These are phyloP conservation scores for Chenopodium quinoa DNA, from an alignment of 148 eudicot genomes.

Conservation along the genomic window DNA sequence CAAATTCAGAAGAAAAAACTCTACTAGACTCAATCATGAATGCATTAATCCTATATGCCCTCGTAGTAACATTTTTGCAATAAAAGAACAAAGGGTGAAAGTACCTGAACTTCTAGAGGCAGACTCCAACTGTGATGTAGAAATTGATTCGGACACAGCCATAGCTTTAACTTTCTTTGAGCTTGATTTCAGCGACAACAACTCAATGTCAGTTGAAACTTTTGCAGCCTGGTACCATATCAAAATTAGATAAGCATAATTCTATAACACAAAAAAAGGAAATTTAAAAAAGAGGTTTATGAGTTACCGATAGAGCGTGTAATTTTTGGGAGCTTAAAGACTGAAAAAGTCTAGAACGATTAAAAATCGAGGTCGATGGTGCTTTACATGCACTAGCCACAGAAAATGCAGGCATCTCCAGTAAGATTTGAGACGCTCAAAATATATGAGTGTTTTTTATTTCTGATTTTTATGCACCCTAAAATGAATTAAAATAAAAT, in stretches of 20 bases:
- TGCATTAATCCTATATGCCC: not conserved
- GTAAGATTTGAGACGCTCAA: not conserved
- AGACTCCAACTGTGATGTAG: slow-evolving; percentile 22
- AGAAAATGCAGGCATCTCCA: slow-evolving; percentile 37
- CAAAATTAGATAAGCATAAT: not conserved
- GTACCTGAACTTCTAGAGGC: slow-evolving; percentile 31
- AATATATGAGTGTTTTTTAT: too few species aligned
- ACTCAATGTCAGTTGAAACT: not conserved
- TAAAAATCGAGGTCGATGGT: slow-evolving; percentile 17
- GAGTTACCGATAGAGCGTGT: slow-evolving; percentile 23
- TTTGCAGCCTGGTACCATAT: not conserved
- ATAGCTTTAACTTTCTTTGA: slow-evolving; percentile 33
- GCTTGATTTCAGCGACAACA: slow-evolving; percentile 19
- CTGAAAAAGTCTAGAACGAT: slow-evolving; percentile 10
- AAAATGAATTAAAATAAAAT: too few species aligned
- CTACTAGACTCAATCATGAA: not conserved
- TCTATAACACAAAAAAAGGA: too few species aligned
- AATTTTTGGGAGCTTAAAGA: slow-evolving; percentile 14
- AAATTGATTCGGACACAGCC: slow-evolving; percentile 28
- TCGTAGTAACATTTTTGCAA: too few species aligned
- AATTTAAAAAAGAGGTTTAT: not conserved
- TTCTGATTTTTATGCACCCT: too few species aligned
- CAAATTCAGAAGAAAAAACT: not conserved
- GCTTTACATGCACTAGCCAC: slow-evolving; percentile 29
- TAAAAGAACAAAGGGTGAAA: too few species aligned